Percentiles rank a stretch among this genome's conserved stretches.
Conservation (phyloP, 2,329 filamentous ascomycete species). For the Curvularia lunata region DNA sequence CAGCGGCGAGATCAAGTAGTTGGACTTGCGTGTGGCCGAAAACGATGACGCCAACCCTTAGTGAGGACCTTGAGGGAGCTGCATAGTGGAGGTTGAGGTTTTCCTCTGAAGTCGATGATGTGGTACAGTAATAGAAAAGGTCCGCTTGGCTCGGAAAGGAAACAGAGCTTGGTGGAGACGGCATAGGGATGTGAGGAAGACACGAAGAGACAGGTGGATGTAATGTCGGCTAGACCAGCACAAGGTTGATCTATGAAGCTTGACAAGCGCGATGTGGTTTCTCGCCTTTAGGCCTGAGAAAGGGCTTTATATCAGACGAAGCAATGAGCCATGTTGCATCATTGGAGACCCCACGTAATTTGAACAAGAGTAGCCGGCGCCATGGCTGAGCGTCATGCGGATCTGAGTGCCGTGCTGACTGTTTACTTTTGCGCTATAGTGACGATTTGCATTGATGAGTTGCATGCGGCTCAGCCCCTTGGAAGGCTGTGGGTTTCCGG, state of each 20-base stretch:
- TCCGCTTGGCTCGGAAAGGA: constrained; percentile 45
- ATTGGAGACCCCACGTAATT: constrained; percentile 14
- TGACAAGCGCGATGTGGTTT: constrained; percentile 13
- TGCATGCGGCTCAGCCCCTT: constrained; percentile 28
- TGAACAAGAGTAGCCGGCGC: constrained; percentile 18
- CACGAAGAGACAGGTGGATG: background rate
- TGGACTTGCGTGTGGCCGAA: constrained; percentile 40
- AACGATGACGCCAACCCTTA: constrained; percentile 44
- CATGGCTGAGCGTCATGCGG: constrained; percentile 33
- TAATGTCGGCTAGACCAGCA: background rate
- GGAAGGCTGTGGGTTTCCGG: constrained; percentile 26
- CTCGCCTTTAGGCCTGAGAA: constrained; percentile 26
- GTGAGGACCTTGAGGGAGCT: constrained; percentile 43
- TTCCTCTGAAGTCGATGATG: constrained; percentile 43
- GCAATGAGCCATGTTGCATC: constrained; percentile 16
- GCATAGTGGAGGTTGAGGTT: constrained; percentile 42
- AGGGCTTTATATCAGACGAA: constrained; percentile 32
- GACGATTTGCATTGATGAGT: constrained; percentile 27
- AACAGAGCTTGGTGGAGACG: constrained; percentile 43
- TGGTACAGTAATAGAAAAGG: constrained; percentile 48
- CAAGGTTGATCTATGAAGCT: background rate
- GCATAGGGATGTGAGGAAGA: constrained; percentile 29
- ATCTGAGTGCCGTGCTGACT: constrained; percentile 34
- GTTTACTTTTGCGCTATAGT: constrained; percentile 28
- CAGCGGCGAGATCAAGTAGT: constrained; percentile 41